A percentile compares a stretch with the other conserved stretches of the same genome.
Conservation (phyloP, 2,329 filamentous ascomycete species). For the Teratosphaeria pseudoeucalypti region DNA sequence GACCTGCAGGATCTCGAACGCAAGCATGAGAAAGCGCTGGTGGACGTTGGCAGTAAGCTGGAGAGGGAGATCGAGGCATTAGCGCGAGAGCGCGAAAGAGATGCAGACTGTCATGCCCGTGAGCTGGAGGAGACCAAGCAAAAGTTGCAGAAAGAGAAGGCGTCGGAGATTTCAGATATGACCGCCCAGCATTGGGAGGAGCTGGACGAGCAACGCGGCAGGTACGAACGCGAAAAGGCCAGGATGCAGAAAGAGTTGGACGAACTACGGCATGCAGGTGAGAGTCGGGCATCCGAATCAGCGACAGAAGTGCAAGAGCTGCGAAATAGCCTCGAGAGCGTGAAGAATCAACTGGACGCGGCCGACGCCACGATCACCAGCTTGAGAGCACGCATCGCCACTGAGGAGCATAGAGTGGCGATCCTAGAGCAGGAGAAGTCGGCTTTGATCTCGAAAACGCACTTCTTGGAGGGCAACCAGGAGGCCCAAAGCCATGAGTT, state of each 20-base stretch:
- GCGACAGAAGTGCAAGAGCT: constrained; percentile 39
- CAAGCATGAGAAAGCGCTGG: constrained; percentile 18
- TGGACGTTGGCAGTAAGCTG: constrained; percentile 16
- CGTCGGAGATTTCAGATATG: constrained; percentile 47
- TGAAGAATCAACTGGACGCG: constrained; percentile 15
- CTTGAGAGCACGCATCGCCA: constrained; percentile 44
- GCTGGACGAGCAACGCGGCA: constrained; percentile 52
- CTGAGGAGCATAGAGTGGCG: constrained; percentile 42
- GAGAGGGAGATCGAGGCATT: constrained; percentile 19
- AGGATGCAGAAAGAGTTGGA: constrained; percentile 46
- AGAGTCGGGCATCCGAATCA: constrained; percentile 43
- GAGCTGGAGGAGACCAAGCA: constrained; percentile 38
- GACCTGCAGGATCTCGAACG: constrained; percentile 21
- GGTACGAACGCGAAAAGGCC: constrained; percentile 55
- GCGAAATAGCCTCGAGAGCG: constrained; percentile 14
- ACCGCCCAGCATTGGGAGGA: constrained; percentile 57
- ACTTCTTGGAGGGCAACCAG: constrained; percentile 81
- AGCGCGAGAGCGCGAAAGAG: constrained; percentile 40
- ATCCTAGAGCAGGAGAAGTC: constrained; percentile 65
- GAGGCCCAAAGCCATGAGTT: constrained; percentile 83
- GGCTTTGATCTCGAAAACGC: constrained; percentile 68
- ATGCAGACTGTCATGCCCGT: constrained; percentile 43
- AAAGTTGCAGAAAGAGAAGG: constrained; percentile 33
- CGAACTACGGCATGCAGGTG: constrained; percentile 41
- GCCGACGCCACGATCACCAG: constrained; percentile 53